phyloP scores from a whole-genome alignment of 192 early-diverging fungal species.

The Globomyces pollinis-pini region DNA sequence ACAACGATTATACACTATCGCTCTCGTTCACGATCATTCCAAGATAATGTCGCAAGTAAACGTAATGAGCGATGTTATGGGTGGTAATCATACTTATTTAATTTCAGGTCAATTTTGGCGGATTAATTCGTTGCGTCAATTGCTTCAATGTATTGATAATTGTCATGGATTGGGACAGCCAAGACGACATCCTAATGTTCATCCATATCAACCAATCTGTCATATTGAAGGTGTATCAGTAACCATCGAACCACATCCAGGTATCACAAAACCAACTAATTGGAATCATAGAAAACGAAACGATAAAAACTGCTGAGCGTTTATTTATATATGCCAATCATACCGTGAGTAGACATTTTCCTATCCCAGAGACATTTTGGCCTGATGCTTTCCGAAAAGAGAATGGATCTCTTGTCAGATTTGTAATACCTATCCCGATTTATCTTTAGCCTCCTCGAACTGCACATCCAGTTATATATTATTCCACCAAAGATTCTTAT shows the following conservation, averaged over 20 bases:
- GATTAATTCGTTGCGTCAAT: constrained; percentile 36
- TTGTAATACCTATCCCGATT: not conserved
- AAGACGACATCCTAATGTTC: constrained; percentile 14
- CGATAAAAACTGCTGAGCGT: constrained; percentile 24
- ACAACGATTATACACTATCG: constrained; percentile 60
- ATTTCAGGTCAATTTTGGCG: constrained; percentile 22
- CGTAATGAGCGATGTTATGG: constrained; percentile 64
- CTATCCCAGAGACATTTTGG: constrained; percentile 71
- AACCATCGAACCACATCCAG: constrained; percentile 17
- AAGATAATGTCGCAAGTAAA: constrained; percentile 34
- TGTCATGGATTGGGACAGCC: constrained; percentile 15
- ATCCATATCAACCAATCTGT: constrained; percentile 14
- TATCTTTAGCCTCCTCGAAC: constrained; percentile 34
- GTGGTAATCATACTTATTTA: constrained; percentile 18
- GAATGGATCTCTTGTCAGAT: not conserved
- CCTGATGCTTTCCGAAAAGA: constrained; percentile 22
- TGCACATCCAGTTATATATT: constrained; percentile 59
- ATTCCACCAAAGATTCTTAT: constrained; percentile 43
- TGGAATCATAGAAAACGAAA: constrained; percentile 23
- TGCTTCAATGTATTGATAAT: constrained; percentile 61
- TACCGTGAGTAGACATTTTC: constrained; percentile 38
- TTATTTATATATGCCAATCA: constrained; percentile 25
- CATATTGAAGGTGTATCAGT: constrained; percentile 17
- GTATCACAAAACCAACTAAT: not conserved
- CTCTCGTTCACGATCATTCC: constrained; percentile 45